A percentile compares a stretch with the other conserved stretches of the same genome.
Evolutionary conservation across 2,329 filamentous ascomycete genomes (phyloP).

Genomic region (Colletotrichum graminicola): DNA sequence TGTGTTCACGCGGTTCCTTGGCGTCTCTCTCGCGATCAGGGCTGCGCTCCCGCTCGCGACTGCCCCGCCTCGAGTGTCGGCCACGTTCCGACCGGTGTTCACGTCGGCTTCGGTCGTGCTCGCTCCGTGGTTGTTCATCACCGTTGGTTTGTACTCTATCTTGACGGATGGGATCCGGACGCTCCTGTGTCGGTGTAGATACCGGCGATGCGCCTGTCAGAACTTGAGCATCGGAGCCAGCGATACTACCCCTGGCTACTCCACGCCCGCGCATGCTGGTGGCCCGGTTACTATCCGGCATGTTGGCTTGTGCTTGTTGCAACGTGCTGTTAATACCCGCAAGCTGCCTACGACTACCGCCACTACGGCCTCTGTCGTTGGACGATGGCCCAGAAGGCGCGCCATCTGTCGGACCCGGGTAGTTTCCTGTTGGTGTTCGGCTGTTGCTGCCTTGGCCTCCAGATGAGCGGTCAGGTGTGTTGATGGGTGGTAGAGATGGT

Average conservation of each 20-base stretch:
- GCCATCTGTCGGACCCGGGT: conserved; percentile 24
- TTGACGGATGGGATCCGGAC: conserved; percentile 58
- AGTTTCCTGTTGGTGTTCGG: conserved; percentile 36
- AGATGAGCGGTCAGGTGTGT: conserved; percentile 50
- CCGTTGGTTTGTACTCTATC: conserved; percentile 51
- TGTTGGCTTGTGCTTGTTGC: conserved; percentile 62
- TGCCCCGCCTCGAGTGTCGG: conserved; percentile 54
- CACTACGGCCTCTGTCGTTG: conserved; percentile 55
- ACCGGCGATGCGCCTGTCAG: conserved; percentile 66
- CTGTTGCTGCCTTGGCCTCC: conserved; percentile 15
- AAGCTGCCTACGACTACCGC: conserved; percentile 60
- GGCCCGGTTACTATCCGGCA: conserved; percentile 53
- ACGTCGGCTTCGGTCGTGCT: conserved; percentile 59
- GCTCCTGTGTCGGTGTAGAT: conserved; percentile 63
- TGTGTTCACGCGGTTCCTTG: conserved; percentile 60
- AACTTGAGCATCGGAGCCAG: conserved; percentile 68
- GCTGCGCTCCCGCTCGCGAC: conserved; percentile 61
- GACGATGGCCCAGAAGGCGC: conserved; percentile 46
- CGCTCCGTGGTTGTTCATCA: conserved; percentile 54
- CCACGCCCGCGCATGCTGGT: conserved; percentile 51
- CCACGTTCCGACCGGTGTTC: conserved; percentile 58
- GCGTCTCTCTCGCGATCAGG: conserved; percentile 60
- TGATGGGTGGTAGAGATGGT: conserved; percentile 48
- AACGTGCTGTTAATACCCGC: conserved; percentile 71
- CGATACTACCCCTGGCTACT: conserved; percentile 59